Base-by-base conservation (phyloP, 352 stramenopile genomes). In the Globisporangium apiculatum region DNA sequence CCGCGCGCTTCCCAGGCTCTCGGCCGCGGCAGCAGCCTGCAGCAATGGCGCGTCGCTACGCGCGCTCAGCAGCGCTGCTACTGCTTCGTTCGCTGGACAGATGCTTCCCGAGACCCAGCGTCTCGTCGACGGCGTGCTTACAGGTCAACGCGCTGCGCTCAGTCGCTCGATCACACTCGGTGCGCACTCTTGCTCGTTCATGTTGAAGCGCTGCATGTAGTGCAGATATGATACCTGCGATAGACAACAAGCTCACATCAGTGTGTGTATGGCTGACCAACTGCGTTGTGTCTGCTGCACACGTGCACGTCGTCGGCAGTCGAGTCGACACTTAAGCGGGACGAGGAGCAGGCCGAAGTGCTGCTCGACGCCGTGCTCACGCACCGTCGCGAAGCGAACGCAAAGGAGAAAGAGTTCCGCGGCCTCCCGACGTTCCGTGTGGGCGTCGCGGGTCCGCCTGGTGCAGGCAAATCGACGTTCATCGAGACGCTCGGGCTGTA, bases 391-490 rank as follows among this genome's bases (percentile, higher is more conserved):
- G 83, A 71, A 15, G 57, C 57, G 35, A 68, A 68, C 55, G 63
- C 70, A 51, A 57, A 65, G 37, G 49, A 70, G 57, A 62, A 56
- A 10, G 35, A 60, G 43, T 64, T 66, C 18, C 51, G 45, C 5
- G 56, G 41, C 0, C 58, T 81, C 24, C 62, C 78, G 37, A 87
- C 83, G 31, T 94, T 98, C 57, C 83, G 91, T 36, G 59, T 98
- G 1, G 92, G 92, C 24, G 97, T 98, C 53, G 89, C 87, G 2
- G 93, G 92, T 0, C 89, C 92, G 17, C 93, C 92, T 3, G 92
- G 94, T n/a, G 95, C 91, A n/a, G 97, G 97, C 57, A 99, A 99
- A 65, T 97, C 80, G 43, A 98, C 91, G 10, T 98, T 99, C 57
- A 98, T 99, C 62, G 97, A 99, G 72, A 83, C 80, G n/a, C 74